Percentiles rank a stretch among this genome's conserved stretches.
These are phyloP conservation scores for Penicillium crustosum DNA, from an alignment of 2,329 filamentous ascomycete species.

Conservation along the genomic window DNA sequence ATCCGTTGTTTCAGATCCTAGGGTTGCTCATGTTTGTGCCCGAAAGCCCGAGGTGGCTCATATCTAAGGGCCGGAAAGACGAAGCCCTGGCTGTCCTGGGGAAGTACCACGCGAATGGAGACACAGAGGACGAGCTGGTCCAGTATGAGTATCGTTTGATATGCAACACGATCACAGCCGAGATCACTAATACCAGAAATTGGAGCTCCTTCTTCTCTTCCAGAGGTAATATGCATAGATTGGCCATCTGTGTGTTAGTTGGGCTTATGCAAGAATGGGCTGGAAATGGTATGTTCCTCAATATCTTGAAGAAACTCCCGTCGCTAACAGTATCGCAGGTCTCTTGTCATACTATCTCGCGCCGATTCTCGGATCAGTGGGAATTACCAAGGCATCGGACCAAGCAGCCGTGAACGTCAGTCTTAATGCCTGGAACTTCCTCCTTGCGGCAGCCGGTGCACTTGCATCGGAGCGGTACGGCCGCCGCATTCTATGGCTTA, in stretches of 20 bases:
- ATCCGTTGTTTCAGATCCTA: slow-evolving; percentile 49
- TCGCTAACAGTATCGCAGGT: slow-evolving; percentile 10
- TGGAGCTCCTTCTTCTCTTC: slow-evolving; percentile 22
- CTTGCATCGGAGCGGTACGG: slow-evolving; percentile 26
- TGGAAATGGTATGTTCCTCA: slow-evolving; percentile 19
- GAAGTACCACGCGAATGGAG: slow-evolving; percentile 58
- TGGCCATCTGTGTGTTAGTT: slow-evolving; percentile 19
- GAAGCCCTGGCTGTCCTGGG: slow-evolving; percentile 57
- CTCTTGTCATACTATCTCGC: slow-evolving; percentile 39
- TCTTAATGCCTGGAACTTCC: slow-evolving; percentile 25
- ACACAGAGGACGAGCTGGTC: slow-evolving; percentile 28
- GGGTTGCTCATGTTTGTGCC: slow-evolving; percentile 55
- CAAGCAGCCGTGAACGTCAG: slow-evolving; percentile 30
- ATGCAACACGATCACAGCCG: slow-evolving; percentile 17
- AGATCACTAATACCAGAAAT: slow-evolving; percentile 10
- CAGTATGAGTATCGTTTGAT: slow-evolving; percentile 24
- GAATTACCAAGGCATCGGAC: slow-evolving; percentile 26
- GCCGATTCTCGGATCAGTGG: slow-evolving; percentile 38
- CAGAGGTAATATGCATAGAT: slow-evolving; percentile 17
- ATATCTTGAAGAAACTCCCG: too few relatives aligned
- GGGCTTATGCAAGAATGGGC: slow-evolving; percentile 25
- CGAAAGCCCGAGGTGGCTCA: slow-evolving; percentile 64
- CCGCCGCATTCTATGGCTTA: slow-evolving; percentile 24
- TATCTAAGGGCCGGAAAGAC: slow-evolving; percentile 57
- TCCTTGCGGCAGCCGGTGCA: slow-evolving; percentile 22